Conservation (phyloP, 495 filamentous ascomycete species). For the Aspergillus hancockii region DNA sequence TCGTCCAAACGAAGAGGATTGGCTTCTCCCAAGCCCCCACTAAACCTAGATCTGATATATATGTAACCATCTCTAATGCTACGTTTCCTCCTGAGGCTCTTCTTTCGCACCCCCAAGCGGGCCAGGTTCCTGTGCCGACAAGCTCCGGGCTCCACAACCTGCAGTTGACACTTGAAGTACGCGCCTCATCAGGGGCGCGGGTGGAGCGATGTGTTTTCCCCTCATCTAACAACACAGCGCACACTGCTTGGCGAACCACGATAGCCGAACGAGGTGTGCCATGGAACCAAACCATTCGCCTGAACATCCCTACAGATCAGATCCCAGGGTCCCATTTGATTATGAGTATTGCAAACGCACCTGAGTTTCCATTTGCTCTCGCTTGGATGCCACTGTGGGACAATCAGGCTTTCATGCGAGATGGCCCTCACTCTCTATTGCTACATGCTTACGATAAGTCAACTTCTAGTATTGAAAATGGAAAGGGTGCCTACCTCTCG, state of each 20-base stretch:
- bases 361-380: slow-evolving; percentile 83
- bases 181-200: slow-evolving; percentile 71
- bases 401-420: slow-evolving; percentile 83
- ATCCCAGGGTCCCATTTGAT: slow-evolving; percentile 85
- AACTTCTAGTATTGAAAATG: slow-evolving; percentile 61
- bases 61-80: slow-evolving; percentile 78
- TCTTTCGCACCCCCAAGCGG: slow-evolving; percentile 75
- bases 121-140: slow-evolving; percentile 67
- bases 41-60: slow-evolving; percentile 88
- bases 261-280: slow-evolving; percentile 72
- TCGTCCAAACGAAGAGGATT: slow-evolving; percentile 79
- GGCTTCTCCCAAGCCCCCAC: slow-evolving; percentile 94
- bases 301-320: slow-evolving; percentile 77
- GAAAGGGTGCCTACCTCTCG: slow-evolving; percentile 78
- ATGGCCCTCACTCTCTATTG: slow-evolving; percentile 78
- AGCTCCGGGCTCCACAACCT: slow-evolving; percentile 68
- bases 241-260: slow-evolving; percentile 85
- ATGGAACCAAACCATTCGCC: slow-evolving; percentile 86
- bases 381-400: slow-evolving; percentile 95
- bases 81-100: slow-evolving; percentile 73
- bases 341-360: slow-evolving; percentile 82
- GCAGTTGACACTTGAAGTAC: slow-evolving; percentile 87
- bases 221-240: slow-evolving; percentile 70
- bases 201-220: slow-evolving; percentile 86
- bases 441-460: slow-evolving; percentile 90